Evolutionary conservation across 352 stramenopile genomes (phyloP).

Genomic region (Phytophthora pisi): DNA sequence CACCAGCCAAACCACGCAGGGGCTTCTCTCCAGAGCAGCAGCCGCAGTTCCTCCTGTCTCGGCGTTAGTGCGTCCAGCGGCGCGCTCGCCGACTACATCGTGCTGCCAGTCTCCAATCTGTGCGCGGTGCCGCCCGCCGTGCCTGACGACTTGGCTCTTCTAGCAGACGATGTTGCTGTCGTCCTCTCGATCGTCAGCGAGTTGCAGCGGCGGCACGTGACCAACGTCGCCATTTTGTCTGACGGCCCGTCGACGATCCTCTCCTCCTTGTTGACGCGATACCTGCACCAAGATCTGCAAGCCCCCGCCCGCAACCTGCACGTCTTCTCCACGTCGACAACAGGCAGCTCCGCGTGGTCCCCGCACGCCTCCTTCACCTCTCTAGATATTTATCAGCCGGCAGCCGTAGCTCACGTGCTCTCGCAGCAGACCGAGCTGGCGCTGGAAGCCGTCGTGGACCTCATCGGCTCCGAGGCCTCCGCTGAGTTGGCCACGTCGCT

Average conservation of each 20-base stretch:
- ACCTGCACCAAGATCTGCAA: slow-evolving; percentile 34
- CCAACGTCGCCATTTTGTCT: slow-evolving; percentile 37
- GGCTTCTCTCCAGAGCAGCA: not conserved
- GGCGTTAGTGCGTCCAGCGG: slow-evolving; percentile 42
- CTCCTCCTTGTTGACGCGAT: slow-evolving; percentile 36
- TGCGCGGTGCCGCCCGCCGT: slow-evolving; percentile 33
- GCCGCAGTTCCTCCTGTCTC: slow-evolving; percentile 22
- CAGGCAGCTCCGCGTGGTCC: slow-evolving; percentile 12
- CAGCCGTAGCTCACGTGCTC: slow-evolving; percentile 22
- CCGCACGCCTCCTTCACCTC: slow-evolving; percentile 36
- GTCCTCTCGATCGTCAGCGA: slow-evolving; percentile 42
- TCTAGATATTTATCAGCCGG: slow-evolving; percentile 45
- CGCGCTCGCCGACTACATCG: slow-evolving; percentile 48
- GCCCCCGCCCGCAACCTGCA: slow-evolving; percentile 32
- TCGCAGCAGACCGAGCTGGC: slow-evolving; percentile 33
- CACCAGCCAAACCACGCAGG: slow-evolving; percentile 1
- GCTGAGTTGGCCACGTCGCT: slow-evolving; percentile 46
- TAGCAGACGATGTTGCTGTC: slow-evolving; percentile 46
- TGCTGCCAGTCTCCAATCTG: slow-evolving; percentile 44
- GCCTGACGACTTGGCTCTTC: slow-evolving; percentile 49
- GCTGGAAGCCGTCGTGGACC: slow-evolving; percentile 56
- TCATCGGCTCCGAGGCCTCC: slow-evolving; percentile 53
- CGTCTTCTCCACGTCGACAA: slow-evolving; percentile 32
- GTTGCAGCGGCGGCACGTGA: slow-evolving; percentile 27
- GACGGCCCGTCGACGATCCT: slow-evolving; percentile 31